phyloP scores from a whole-genome alignment of 352 stramenopile genomes.

The Globisporangium cederbergense region DNA sequence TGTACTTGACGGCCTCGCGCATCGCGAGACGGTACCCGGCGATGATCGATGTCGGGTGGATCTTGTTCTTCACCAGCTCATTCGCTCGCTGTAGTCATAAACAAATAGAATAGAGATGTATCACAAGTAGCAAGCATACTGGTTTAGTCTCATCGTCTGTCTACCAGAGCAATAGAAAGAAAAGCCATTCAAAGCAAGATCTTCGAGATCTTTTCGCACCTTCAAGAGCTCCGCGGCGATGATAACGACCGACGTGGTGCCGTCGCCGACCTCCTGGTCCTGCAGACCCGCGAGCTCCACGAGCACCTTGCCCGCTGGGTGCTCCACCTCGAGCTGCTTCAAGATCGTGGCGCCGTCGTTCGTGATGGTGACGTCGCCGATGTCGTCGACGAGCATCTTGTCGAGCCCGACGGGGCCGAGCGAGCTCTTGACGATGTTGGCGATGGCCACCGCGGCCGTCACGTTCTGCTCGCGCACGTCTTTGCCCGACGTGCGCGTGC shows the following conservation, averaged over 20 bases:
- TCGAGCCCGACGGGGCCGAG: constrained; percentile 98
- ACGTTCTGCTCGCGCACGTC: constrained; percentile 95
- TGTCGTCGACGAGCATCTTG: constrained; percentile 98
- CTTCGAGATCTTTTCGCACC: constrained; percentile 29
- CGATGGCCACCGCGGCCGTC: constrained; percentile 97
- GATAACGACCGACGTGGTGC: constrained; percentile 99
- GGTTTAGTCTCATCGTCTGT: neutral
- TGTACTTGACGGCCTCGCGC: constrained; percentile 98
- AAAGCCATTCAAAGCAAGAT: constrained; percentile 16
- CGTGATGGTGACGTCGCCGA: constrained; percentile 99
- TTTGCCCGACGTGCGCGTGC: constrained; percentile 89
- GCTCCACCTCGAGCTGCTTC: constrained; percentile 98
- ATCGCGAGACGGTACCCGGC: constrained; percentile 98
- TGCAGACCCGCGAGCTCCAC: constrained; percentile 98
- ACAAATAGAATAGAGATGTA: constrained; percentile 4
- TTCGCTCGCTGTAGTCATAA: constrained; percentile 83
- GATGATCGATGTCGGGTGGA: constrained; percentile 99
- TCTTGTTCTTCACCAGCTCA: constrained; percentile 97
- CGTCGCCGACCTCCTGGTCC: constrained; percentile 99
- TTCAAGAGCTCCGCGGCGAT: constrained; percentile 97
- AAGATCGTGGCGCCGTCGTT: constrained; percentile 99
- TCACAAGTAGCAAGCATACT: constrained; percentile 1
- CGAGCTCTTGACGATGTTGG: constrained; percentile 99
- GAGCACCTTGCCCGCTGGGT: constrained; percentile 98
- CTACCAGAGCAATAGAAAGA: neutral